Evolutionary conservation across 2,329 filamentous ascomycete species (phyloP), one percentile per base, ranked within the genome.

Genomic region (Cryphonectria parasitica): DNA sequence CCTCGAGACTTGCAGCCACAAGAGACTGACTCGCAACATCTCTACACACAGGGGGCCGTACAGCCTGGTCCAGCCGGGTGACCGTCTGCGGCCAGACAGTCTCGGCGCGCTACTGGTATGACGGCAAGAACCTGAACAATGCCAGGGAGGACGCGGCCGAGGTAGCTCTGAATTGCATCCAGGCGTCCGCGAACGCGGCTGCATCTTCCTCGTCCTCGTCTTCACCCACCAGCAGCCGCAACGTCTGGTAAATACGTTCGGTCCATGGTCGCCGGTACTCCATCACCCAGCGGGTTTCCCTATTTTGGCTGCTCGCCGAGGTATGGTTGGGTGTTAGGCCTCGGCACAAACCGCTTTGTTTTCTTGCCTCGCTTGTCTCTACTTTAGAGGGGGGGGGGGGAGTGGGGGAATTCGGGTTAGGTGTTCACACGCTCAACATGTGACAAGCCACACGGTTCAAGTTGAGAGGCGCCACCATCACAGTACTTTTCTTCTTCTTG

Each of bases 61-160:
- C 94, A 71, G 94, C 94, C 70, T 97, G 94, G 94, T 95, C 93
- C 70, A 92, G 91, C 83, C 87, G 87, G 71, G 93, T 97, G 71
- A 89, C 85, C n/a, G 87, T 97, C 70, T 85, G 88, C 75, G 90
- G 90, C 68, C 82, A 86, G 66, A 86, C 83, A 63, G 86, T 93
- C 76, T 79, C 86, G n/a, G 94, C 94, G 63, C 89, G 93, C 73
- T 97, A 90, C 82, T 97, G 93, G 93, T 97, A 97, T 82, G 94
- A 97, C 80, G 94, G 94, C 72, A 90, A 93, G 79, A 94, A 93
- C 78, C 86, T 95, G 80, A 89, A 95, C 84, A 97, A 97, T 77
- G 94, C 94, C 71, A 91, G 89, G 81, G 94, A 97, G 80, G 94
- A 97, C 79, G 94, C 93, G n/a, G 94, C 94, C 74, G 93, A 97